These are phyloP conservation scores for Ganoderma sp. DNA, from an alignment of 1,284 basidiomycete genomes.

Conservation along the genomic window DNA sequence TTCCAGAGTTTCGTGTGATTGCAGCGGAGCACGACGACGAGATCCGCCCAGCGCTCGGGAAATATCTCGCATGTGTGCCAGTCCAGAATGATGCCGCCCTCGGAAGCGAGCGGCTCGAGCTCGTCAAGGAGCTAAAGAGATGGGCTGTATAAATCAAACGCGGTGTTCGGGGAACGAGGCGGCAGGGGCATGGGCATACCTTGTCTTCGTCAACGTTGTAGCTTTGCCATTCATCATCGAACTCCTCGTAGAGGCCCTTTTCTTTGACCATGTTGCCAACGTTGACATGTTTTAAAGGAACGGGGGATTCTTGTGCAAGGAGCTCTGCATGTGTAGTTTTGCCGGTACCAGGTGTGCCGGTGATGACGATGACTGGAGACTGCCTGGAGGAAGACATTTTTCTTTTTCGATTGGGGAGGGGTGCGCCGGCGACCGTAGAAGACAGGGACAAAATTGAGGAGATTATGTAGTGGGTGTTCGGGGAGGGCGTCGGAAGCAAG, in stretches of 20 bases:
- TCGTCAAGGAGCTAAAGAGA: constrained; percentile 79
- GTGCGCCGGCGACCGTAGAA: neutral
- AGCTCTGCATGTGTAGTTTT: constrained; percentile 93
- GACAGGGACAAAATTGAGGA: neutral
- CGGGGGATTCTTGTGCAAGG: constrained; percentile 68
- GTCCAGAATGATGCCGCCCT: constrained; percentile 89
- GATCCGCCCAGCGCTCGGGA: constrained; percentile 96
- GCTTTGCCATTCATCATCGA: constrained; percentile 93
- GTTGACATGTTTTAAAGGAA: constrained; percentile 84
- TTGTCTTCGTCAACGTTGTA: constrained; percentile 97
- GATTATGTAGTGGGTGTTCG: neutral
- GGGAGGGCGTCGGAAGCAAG: neutral
- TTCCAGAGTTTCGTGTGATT: constrained; percentile 92
- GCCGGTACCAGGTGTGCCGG: constrained; percentile 86
- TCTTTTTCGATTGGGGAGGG: constrained; percentile 21
- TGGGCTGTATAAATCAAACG: constrained; percentile 25
- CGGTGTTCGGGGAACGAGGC: constrained; percentile 22
- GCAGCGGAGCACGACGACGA: constrained; percentile 94
- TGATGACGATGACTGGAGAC: constrained; percentile 90
- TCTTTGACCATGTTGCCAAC: constrained; percentile 91
- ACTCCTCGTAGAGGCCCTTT: constrained; percentile 82
- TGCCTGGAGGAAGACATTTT: constrained; percentile 35
- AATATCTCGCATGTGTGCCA: constrained; percentile 98
- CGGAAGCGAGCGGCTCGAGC: constrained; percentile 72
- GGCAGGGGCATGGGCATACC: constrained; percentile 48